Evolutionary conservation across 805 yeast species (phyloP), one percentile per base, ranked within the genome.

Genomic region (Lipomyces orientalis): DNA sequence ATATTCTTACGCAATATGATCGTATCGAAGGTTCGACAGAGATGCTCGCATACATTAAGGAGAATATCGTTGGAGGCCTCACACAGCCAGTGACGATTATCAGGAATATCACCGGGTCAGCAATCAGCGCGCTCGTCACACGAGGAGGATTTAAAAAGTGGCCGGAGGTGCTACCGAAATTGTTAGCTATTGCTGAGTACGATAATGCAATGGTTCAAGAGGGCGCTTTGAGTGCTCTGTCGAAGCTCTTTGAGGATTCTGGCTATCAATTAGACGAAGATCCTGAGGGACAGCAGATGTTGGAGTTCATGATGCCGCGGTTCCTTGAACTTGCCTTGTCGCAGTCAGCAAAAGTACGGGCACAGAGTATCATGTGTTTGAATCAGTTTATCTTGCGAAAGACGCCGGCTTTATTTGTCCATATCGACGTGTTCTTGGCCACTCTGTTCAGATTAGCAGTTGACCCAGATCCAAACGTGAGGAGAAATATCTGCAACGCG

Each of bases 231-330:
- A 84, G 90, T 71, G 93, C 98, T 0, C 81, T 95, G 68, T 83
- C 90, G 51, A 92, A 93, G 77, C 90, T 95, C 61, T 91, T 97
- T 81, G 99, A 95, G 77, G 99, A 95, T 79, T 87, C 91, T 34
- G 87, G 88, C 8, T 80, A 81, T 58, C 79, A 84, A 49, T 83
- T 95, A 66, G 93, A 91, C 75, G 78, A 82, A 60, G 90, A 87
- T 66, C 85, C 86, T 78, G 81, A 85, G 64, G 90, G 90, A 4
- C 84, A 85, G 65, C 80, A 87, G 64, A 97, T 97, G 0, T 80
- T 90, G 70, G 87, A 86, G 62, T 84, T 83, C 66, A 82, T 94
- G 81, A 83, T 91, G 33, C 89, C 90, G 16, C 83, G 85, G 62
- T 86, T 93, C 63, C 79, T 93, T 57, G 79, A 82, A 62, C 81